Evolutionary conservation across 345 rosid genomes (phyloP), one percentile per base, ranked within the genome.

Genomic region (Diplotaxis tenuifolia): DNA sequence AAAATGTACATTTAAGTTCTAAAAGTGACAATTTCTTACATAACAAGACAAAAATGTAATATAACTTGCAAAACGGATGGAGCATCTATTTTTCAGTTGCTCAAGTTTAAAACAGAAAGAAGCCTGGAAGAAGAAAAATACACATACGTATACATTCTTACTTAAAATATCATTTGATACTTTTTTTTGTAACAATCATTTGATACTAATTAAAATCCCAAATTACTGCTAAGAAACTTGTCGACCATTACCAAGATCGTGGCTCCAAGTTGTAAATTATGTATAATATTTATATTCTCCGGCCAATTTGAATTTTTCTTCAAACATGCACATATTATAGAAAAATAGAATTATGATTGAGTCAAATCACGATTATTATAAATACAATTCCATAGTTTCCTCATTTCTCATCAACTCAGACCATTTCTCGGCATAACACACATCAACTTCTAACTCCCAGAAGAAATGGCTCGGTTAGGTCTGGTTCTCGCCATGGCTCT

Each of bases 401-500:
- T 50, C 9, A 12, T 10, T 56, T 19, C 31, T 50, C 68, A 50
- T 16, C 71, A 71, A 47, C 54, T 47, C 22, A 71, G 5, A 16
- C 49, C 34, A 36, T 19, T 19, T 65, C 59, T 34, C 52, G 3
- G 7, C 22, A 58, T 3, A 70, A 70, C 47, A 34, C 67, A 65
- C 0, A 18, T 7, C 47, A 65, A 66, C 29, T 15, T 38, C 9
- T 14, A 50, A 50, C 1, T n/a, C 4, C 29, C n/a, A 22, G 20
- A n/a, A 15, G 10, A 61, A 54, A 81, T 76, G 84, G 75, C 70
- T 27, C 67, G 76, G 14, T 72, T 77, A 4, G 50, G 57, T 70
- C 23, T 78, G 4, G 29, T 84, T 10, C 1, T 81, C 11, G 58
- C 79, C 28, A 38, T 86, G 59, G 76, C 87, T 58, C 74, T 89